These are phyloP conservation scores for Yamadazyma sp. DNA, from an alignment of 805 yeast genomes.

Conservation along the genomic window DNA sequence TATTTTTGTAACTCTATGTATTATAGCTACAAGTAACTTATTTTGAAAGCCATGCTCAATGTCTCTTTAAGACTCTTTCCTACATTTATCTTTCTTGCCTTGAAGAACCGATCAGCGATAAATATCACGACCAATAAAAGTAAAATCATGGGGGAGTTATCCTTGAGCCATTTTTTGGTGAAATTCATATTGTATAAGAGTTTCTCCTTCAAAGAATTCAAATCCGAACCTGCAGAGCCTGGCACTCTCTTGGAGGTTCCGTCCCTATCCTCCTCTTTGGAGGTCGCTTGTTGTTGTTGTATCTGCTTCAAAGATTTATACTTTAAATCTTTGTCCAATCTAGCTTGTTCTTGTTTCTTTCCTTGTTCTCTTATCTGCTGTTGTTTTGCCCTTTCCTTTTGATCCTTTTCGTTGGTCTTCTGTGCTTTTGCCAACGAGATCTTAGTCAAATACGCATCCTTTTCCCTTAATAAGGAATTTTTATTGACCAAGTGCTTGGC, in stretches of 20 bases:
- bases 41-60: slow-evolving; percentile 44
- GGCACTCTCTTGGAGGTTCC: neutral
- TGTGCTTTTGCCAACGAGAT: slow-evolving; percentile 13
- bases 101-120: slow-evolving; percentile 22
- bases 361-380: slow-evolving; percentile 26
- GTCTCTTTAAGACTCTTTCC: slow-evolving; percentile 35
- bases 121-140: slow-evolving; percentile 22
- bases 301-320: slow-evolving; percentile 31
- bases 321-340: slow-evolving; percentile 24
- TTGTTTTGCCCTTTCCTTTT: slow-evolving; percentile 17
- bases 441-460: slow-evolving; percentile 9
- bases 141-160: slow-evolving; percentile 30
- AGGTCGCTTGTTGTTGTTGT: slow-evolving; percentile 7
- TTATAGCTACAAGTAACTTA: slow-evolving; percentile 33
- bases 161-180: slow-evolving; percentile 22
- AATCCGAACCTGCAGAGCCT: slow-evolving; percentile 5
- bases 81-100: slow-evolving; percentile 26
- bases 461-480: slow-evolving; percentile 18
- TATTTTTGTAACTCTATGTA: slow-evolving; percentile 12
- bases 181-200: slow-evolving; percentile 20
- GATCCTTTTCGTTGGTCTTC: slow-evolving; percentile 16
- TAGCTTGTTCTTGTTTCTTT: slow-evolving; percentile 15
- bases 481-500: slow-evolving; percentile 28
- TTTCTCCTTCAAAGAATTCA: slow-evolving; percentile 16
- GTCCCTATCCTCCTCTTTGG: neutral